Evolutionary conservation across 805 yeast genomes (phyloP), one percentile per base, ranked within the genome.

Genomic region (Saturnispora sanitii): DNA sequence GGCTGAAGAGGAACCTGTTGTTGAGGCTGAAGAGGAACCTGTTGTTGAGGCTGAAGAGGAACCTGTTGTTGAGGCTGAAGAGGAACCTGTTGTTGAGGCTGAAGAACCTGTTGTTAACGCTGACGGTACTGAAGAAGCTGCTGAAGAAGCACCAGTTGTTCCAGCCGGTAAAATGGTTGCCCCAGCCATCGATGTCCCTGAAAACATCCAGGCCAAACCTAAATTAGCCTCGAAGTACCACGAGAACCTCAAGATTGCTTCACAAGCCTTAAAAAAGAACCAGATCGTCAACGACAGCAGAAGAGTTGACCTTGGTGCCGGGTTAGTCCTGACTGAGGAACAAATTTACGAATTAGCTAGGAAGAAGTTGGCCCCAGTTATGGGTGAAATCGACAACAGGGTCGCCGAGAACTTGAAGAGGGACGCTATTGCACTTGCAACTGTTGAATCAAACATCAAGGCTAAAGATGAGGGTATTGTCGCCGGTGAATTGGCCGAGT

Each of bases 261-360:
- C 60, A 39, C 65, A 64, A 38, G 66, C 77, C 7, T 59, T 68
- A 49, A 57, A 68, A 33, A 65, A 65, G 28, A 58, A 55, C 33
- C 51, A 53, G 29, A 60, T 73, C 44, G 71, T 67, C 43, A 74
- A 71, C 50, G 73, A 75, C 2, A 66, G 69, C 47, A 64, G 70
- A 55, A 55, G 66, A 19, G 56, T 73, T 47, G 69, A 71, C 48
- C 60, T 74, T 46, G 80, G 80, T 41, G 67, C 71, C 34, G 79
- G 79, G 16, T 63, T 73, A 54, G 62, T 54, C 35, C 62, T 74
- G 63, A 68, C 79, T 35, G 76, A 74, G 49, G 68, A 67, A 41
- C 76, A 73, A 54, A 66, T 74, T 45, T 62, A 71, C 49, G 79
- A 65, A 38, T 68, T 74, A 51, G 79, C 79, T 18, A 69, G 71